phyloP scores from a whole-genome alignment of 2,329 filamentous ascomycete species.

The Delphinella strobiligena region DNA sequence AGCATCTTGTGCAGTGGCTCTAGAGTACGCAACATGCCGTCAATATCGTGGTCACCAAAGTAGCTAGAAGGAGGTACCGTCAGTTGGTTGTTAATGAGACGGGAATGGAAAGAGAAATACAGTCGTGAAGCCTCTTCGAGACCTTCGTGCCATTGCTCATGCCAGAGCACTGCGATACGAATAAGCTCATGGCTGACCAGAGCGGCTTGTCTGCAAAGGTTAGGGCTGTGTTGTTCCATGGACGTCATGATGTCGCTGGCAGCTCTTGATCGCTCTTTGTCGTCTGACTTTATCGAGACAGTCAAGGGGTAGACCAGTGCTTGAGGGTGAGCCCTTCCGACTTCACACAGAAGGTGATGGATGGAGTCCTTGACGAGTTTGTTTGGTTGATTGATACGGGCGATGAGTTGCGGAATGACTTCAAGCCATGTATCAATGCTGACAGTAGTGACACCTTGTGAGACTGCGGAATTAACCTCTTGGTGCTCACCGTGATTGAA shows the following conservation, averaged over 20 bases:
- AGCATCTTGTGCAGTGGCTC: slow-evolving; percentile 85
- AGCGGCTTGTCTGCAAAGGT: slow-evolving; percentile 88
- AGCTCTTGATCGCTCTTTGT: slow-evolving; percentile 70
- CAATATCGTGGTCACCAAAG: slow-evolving; percentile 94
- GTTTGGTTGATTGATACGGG: slow-evolving; percentile 93
- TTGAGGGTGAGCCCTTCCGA: slow-evolving; percentile 89
- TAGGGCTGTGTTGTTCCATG: slow-evolving; percentile 89
- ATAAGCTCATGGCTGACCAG: slow-evolving; percentile 94
- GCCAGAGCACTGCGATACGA: slow-evolving; percentile 92
- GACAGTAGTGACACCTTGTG: slow-evolving; percentile 80
- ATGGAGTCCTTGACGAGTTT: slow-evolving; percentile 77
- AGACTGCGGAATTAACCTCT: slow-evolving; percentile 80
- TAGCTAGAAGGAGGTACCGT: too few species aligned
- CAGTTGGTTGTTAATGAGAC: too few species aligned
- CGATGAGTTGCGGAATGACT: slow-evolving; percentile 94
- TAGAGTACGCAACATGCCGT: slow-evolving; percentile 90
- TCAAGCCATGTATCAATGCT: slow-evolving; percentile 98
- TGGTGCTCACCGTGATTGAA: slow-evolving; percentile 82
- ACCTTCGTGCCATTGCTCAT: slow-evolving; percentile 97
- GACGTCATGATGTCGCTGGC: slow-evolving; percentile 94
- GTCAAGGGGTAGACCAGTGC: slow-evolving; percentile 94
- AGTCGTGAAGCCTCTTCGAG: slow-evolving; percentile 91
- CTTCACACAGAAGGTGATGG: slow-evolving; percentile 81
- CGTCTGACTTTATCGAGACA: slow-evolving; percentile 94
- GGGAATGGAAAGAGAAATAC: too few species aligned